Conservation (phyloP, 345 rosid genomes). For the Eucalyptus camaldulensis region DNA sequence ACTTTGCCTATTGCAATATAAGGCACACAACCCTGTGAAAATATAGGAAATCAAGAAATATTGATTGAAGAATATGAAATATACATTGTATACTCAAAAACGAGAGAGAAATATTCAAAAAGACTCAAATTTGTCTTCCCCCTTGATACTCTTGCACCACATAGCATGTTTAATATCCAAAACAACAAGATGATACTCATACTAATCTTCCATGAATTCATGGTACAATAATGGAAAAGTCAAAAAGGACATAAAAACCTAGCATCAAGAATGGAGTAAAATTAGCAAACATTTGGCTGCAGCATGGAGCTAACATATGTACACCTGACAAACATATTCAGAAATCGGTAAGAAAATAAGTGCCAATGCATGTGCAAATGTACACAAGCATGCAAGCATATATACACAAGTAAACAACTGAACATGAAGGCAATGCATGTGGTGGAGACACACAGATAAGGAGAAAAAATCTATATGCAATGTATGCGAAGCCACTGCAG, state of each 20-base stretch:
- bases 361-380: neutral
- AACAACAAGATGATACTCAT: neutral
- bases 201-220: neutral
- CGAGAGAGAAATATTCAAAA: neutral
- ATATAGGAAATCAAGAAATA: neutral
- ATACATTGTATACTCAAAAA: neutral
- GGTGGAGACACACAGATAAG: neutral
- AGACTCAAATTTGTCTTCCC: neutral
- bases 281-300: neutral
- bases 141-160: neutral
- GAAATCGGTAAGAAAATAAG: neutral
- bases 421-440: neutral
- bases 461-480: neutral
- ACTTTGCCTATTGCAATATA: neutral
- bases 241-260: neutral
- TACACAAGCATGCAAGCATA: neutral
- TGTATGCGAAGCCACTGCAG: neutral
- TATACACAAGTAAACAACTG: neutral
- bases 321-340: neutral
- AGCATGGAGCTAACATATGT: neutral
- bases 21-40: neutral
- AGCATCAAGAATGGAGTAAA: neutral
- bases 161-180: neutral
- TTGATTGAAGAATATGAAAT: neutral
- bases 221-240: neutral